A percentile compares a stretch with the other conserved stretches of the same genome.
Conservation (phyloP, 352 stramenopile species). For the Hyaloperonospora brassicae region DNA sequence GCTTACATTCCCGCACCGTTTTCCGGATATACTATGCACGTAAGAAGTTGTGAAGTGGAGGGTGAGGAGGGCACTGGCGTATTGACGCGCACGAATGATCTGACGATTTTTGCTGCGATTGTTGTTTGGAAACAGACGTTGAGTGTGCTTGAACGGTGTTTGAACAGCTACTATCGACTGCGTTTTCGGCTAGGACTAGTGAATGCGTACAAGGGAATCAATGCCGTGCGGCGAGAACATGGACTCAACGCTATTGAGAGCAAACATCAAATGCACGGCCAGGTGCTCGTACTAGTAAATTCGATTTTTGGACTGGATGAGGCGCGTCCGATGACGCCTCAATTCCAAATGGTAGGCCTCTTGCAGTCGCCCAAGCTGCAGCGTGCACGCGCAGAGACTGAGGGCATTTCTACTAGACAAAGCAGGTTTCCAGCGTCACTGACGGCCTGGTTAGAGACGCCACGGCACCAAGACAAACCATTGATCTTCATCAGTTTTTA, state of each 20-base stretch:
- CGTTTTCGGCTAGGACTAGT: slow-evolving; percentile 62
- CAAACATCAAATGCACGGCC: slow-evolving; percentile 48
- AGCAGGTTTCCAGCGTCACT: slow-evolving; percentile 31
- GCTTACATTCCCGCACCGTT: slow-evolving; percentile 75
- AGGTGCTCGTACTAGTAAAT: slow-evolving; percentile 69
- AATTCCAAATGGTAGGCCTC: slow-evolving; percentile 71
- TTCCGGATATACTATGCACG: slow-evolving; percentile 74
- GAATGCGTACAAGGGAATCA: slow-evolving; percentile 56
- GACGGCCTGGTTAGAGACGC: slow-evolving; percentile 29
- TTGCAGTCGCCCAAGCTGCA: slow-evolving; percentile 35
- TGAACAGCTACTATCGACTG: slow-evolving; percentile 72
- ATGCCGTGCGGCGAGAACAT: slow-evolving; percentile 43
- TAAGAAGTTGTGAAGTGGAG: slow-evolving; percentile 20
- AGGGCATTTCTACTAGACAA: slow-evolving; percentile 11
- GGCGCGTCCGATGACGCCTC: slow-evolving; percentile 55
- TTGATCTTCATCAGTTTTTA: slow-evolving; percentile 61
- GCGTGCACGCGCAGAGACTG: slow-evolving; percentile 12
- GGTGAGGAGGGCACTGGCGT: neutral
- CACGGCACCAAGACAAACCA: slow-evolving; percentile 22
- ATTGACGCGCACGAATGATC: neutral
- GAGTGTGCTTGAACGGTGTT: slow-evolving; percentile 67
- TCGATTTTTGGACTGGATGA: slow-evolving; percentile 80
- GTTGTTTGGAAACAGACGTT: slow-evolving; percentile 33
- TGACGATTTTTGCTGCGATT: slow-evolving; percentile 8
- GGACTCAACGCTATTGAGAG: slow-evolving; percentile 38